Percentiles rank a stretch among this genome's conserved stretches.
Conservation (phyloP, 495 filamentous ascomycete genomes). For the Astrocystis sublimbata region DNA sequence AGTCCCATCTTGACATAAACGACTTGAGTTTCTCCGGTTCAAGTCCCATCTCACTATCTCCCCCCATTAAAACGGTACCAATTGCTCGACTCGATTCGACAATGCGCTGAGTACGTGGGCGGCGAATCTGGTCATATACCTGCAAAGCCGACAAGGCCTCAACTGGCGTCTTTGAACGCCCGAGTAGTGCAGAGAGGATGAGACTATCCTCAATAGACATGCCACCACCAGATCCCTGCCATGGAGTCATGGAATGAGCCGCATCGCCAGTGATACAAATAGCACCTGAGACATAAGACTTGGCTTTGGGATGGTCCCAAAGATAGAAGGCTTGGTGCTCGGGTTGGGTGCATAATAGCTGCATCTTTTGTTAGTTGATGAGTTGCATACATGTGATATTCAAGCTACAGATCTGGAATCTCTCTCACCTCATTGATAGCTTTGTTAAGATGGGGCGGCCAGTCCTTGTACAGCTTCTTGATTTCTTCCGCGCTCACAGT, state of each 20-base stretch:
- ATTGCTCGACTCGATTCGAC: slow-evolving; percentile 38
- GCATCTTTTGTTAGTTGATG: not conserved
- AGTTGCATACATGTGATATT: no score
- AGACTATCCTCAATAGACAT: slow-evolving; percentile 45
- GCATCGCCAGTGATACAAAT: slow-evolving; percentile 44
- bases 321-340: slow-evolving; percentile 17
- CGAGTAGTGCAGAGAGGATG: slow-evolving; percentile 32
- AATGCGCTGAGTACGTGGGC: slow-evolving; percentile 28
- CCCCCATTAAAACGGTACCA: slow-evolving; percentile 6
- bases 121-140: slow-evolving; percentile 25
- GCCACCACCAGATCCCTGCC: slow-evolving; percentile 39
- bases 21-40: slow-evolving; percentile 2
- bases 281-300: slow-evolving; percentile 26
- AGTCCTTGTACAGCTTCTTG: slow-evolving; percentile 18
- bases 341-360: slow-evolving; percentile 9
- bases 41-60: not conserved
- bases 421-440: slow-evolving; percentile 20
- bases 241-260: slow-evolving; percentile 42
- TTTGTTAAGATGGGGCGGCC: slow-evolving; percentile 10
- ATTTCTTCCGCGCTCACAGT: slow-evolving; percentile 18
- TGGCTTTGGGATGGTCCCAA: slow-evolving; percentile 21
- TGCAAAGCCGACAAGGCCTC: slow-evolving; percentile 24
- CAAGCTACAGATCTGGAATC: no score
- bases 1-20: slow-evolving; percentile 26
- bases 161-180: slow-evolving; percentile 20